Base-by-base conservation (phyloP, 2,329 filamentous ascomycete genomes). In the Berkeleyomyces basicola region DNA sequence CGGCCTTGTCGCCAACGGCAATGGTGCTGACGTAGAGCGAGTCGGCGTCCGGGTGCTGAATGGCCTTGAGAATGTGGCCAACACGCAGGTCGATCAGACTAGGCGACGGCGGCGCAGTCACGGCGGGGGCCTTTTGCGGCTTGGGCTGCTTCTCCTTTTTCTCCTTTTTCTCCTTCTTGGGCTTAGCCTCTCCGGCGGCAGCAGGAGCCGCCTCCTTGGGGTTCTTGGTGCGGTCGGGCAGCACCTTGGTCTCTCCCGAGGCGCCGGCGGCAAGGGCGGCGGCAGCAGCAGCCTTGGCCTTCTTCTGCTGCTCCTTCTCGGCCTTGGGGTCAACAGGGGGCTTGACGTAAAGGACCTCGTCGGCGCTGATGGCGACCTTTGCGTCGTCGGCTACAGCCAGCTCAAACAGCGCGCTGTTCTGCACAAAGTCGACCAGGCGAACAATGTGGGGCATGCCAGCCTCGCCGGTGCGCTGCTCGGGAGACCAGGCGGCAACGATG, bases 261-360 rank as follows among this genome's bases (percentile, higher is more conserved):
- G 74, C 77, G 63, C 75, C 77, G 4, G 75, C 77, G 4, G 78
- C 80, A 7, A 77, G 78, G 4, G 79, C 79, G 1, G 79, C 81
- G 0, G 80, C 80, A 1, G 81, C 81, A 11, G 83, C 84, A 39
- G 86, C 88, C 80, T 96, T 96, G 77, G 95, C 90, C 79, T 95
- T 95, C 86, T 96, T 96, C 75, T 92, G 82, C 58, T 87, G 84
- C 80, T 96, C 91, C 79, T 96, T 96, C 80, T 96, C 92, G 63
- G 90, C 90, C 80, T 95, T 95, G 69, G 87, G 84, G 68, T 96
- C 90, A 66, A 92, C 83, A 23, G 88, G 88, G 68, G 92, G 92
- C 77, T 93, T 92, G 69, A 91, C 86, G 73, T 90, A 91, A 66
- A 89, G 80, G 65, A 97, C 82, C 68, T 91, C 86, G 69, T 90